phyloP scores from a whole-genome alignment of 306 rosid genomes.

The Hippophae rhamnoides region DNA sequence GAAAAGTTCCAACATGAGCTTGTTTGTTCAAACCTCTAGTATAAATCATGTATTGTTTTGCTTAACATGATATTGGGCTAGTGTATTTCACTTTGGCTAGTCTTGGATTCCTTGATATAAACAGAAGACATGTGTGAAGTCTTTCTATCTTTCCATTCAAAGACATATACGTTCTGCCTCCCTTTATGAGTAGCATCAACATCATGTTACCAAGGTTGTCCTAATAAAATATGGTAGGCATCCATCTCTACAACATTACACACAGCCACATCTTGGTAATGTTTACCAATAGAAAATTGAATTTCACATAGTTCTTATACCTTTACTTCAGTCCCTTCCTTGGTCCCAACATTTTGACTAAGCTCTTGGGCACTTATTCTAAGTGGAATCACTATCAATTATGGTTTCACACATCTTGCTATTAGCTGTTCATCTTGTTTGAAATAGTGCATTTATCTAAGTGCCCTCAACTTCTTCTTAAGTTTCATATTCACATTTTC shows the following conservation, averaged over 20 bases:
- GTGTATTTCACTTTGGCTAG: not conserved
- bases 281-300: not conserved
- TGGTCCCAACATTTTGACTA: not conserved
- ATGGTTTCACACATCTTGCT: not conserved
- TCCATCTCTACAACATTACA: not conserved
- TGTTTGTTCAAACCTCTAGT: no score
- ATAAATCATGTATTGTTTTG: no score
- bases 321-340: not conserved
- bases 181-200: not conserved
- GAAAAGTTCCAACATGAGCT: no score
- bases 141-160: not conserved
- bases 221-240: not conserved
- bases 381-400: not conserved
- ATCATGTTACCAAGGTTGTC: not conserved
- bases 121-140: not conserved
- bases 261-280: not conserved
- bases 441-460: not conserved
- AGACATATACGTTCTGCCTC: not conserved
- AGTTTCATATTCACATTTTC: no score
- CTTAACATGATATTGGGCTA: no score
- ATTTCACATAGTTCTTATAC: not conserved
- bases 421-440: not conserved
- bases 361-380: not conserved
- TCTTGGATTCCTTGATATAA: not conserved
- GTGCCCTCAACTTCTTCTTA: no score